phyloP scores from a whole-genome alignment of 139 green algal genomes.

The Chlorella sp. region DNA sequence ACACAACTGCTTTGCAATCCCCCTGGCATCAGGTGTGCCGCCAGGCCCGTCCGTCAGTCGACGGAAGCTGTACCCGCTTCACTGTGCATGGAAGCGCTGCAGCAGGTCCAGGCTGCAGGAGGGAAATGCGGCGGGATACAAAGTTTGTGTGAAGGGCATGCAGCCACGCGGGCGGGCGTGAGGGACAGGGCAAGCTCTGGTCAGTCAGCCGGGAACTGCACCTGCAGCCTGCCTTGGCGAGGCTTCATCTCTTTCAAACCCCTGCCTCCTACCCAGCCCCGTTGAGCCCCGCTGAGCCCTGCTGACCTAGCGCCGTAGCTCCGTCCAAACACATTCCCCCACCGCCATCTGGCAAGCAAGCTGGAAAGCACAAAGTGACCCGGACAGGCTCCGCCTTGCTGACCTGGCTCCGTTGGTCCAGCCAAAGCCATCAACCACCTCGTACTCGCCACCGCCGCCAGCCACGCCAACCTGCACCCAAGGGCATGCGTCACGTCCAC shows the following conservation, averaged over 20 bases:
- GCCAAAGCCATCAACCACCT: constrained; percentile 79
- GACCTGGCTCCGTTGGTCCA: constrained; percentile 83
- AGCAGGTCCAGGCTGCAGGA: constrained; percentile 17
- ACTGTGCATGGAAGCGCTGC: not conserved
- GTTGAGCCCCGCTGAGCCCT: not conserved
- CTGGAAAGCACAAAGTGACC: not conserved
- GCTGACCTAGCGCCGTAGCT: not conserved
- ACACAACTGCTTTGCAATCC: no score
- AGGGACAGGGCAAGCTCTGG: not conserved
- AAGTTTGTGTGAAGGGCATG: not conserved
- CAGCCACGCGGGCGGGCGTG: not conserved
- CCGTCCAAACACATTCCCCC: not conserved
- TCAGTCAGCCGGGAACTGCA: not conserved
- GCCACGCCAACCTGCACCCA: constrained; percentile 27
- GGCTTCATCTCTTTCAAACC: not conserved
- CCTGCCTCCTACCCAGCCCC: not conserved
- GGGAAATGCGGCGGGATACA: no score
- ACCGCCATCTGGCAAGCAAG: not conserved
- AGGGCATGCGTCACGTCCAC: no score
- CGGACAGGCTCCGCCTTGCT: not conserved
- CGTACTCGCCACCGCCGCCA: constrained; percentile 57
- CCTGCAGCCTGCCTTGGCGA: not conserved
- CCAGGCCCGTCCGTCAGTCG: no score
- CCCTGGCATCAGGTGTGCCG: no score
- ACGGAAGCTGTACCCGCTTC: no score